phyloP scores from a whole-genome alignment of 176 grass and related monocot species.

The Typha latifolia region DNA sequence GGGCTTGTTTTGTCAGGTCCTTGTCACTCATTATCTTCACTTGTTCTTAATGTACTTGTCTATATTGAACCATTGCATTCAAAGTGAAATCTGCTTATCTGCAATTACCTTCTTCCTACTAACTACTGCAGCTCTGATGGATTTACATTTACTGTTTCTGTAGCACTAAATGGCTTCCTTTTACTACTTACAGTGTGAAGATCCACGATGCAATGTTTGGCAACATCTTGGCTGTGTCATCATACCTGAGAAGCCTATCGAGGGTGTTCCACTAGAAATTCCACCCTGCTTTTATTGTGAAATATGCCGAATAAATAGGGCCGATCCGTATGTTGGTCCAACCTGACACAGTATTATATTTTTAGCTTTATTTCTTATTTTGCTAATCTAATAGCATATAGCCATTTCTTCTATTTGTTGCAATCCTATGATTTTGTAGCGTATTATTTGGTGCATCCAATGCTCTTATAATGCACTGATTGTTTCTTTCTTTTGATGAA shows the following conservation, averaged over 20 bases:
- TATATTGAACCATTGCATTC: too few relatives aligned
- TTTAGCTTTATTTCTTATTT: constrained; percentile 3
- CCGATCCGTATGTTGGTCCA: constrained; percentile 63
- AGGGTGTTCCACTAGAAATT: constrained; percentile 35
- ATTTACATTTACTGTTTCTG: background rate
- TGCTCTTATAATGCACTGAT: too few relatives aligned
- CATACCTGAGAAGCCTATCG: constrained; percentile 53
- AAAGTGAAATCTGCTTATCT: background rate
- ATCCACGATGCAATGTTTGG: constrained; percentile 52
- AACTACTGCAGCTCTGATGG: background rate
- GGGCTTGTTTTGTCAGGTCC: background rate
- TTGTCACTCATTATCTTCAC: too few relatives aligned
- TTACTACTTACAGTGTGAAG: constrained; percentile 57
- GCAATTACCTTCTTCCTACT: constrained; percentile 9
- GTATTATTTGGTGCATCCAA: too few relatives aligned
- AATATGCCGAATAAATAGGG: constrained; percentile 68
- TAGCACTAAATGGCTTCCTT: background rate
- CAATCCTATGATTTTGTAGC: too few relatives aligned
- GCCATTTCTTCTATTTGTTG: too few relatives aligned
- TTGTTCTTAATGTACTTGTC: too few relatives aligned
- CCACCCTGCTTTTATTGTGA: constrained; percentile 69
- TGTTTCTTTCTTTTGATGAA: background rate
- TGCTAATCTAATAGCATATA: too few relatives aligned
- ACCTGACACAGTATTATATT: constrained; percentile 7
- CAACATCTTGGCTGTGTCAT: constrained; percentile 75